phyloP scores from a whole-genome alignment of 177 flowering plant species.

The Telopea speciosissima region DNA sequence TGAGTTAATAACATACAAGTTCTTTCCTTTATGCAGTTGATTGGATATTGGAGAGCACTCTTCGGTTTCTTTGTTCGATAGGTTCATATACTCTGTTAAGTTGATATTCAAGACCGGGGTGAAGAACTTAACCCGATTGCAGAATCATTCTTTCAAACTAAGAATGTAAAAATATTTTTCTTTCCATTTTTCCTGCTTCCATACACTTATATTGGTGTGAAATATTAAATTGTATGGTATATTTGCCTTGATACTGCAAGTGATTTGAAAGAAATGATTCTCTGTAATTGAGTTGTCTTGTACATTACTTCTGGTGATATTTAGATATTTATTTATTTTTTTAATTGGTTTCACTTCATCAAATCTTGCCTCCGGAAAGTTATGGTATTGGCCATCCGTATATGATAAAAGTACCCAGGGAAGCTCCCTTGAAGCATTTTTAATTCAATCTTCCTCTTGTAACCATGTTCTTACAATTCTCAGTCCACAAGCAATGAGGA shows the following conservation, averaged over 20 bases:
- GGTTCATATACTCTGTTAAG: neutral
- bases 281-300: neutral
- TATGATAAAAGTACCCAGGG: too few species aligned
- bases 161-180: neutral
- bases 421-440: too few species aligned
- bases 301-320: too few species aligned
- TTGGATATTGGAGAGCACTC: constrained; percentile 44
- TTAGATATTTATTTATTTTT: too few species aligned
- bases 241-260: neutral
- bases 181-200: neutral
- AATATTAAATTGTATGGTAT: neutral
- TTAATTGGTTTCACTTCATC: too few species aligned
- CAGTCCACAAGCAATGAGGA: too few species aligned
- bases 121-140: neutral
- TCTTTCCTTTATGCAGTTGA: constrained; percentile 37
- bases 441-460: too few species aligned
- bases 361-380: too few species aligned
- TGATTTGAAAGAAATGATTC: neutral
- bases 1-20: neutral
- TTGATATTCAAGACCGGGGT: neutral
- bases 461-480: too few species aligned
- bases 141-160: neutral
- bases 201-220: neutral
- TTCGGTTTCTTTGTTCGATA: constrained; percentile 20
- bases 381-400: too few species aligned